Percentiles rank a stretch among this genome's conserved stretches.
These are phyloP conservation scores for Pistacia integerrima DNA, from an alignment of 345 rosid species.

Conservation along the genomic window DNA sequence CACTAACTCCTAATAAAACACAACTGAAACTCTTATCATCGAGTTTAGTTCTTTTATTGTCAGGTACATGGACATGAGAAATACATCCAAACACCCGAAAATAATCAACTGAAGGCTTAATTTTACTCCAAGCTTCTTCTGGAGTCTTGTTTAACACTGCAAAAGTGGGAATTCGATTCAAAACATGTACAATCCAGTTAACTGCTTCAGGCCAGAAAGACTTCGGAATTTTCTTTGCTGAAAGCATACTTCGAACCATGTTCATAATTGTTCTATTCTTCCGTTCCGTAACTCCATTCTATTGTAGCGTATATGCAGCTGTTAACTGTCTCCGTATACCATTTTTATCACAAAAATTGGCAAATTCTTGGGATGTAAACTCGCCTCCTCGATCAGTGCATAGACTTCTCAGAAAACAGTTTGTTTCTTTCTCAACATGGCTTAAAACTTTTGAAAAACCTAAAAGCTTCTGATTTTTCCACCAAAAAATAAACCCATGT, in stretches of 20 bases:
- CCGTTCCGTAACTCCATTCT: too few species aligned
- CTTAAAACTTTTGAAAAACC: neutral
- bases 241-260: too few species aligned
- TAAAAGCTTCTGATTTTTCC: too few species aligned
- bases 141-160: too few species aligned
- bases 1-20: too few species aligned
- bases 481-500: neutral
- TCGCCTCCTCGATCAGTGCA: neutral
- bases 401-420: neutral
- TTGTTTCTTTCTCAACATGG: neutral
- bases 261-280: too few species aligned
- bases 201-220: too few species aligned
- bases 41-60: too few species aligned
- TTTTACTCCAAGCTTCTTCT: slow-evolving; percentile 8
- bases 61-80: neutral
- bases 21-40: too few species aligned
- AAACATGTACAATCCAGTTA: too few species aligned
- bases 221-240: too few species aligned
- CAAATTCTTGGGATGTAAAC: neutral
- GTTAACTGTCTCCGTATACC: neutral
- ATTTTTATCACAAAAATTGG: neutral
- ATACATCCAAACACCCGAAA: neutral
- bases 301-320: neutral
- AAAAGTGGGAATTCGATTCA: too few species aligned
- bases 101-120: neutral